These are phyloP conservation scores for Begonia peltatifolia DNA, from an alignment of 306 rosid genomes.

Conservation along the genomic window DNA sequence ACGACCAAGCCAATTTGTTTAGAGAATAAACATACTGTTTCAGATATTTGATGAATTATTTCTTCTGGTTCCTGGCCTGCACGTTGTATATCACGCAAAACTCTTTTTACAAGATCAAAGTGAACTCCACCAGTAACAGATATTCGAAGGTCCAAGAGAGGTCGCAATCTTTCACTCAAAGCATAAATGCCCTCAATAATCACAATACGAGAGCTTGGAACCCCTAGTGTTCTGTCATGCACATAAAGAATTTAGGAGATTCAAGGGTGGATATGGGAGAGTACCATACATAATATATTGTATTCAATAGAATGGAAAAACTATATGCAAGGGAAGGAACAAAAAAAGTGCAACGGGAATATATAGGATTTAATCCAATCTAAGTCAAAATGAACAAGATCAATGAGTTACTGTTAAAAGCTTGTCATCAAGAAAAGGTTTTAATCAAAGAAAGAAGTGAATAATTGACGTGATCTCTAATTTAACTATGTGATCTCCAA, in stretches of 20 bases:
- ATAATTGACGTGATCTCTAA: too few relatives aligned
- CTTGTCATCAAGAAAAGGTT: too few relatives aligned
- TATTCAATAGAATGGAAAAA: too few relatives aligned
- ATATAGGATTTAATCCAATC: too few relatives aligned
- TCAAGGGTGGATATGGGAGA: too few relatives aligned
- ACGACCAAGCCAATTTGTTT: slow-evolving; percentile 7
- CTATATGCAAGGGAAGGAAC: too few relatives aligned
- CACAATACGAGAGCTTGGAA: slow-evolving; percentile 79
- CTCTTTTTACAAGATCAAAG: slow-evolving; percentile 96
- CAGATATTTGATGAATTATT: slow-evolving; percentile 98
- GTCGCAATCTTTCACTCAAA: slow-evolving; percentile 82
- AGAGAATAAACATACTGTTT: slow-evolving; percentile 37
- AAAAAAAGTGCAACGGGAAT: too few relatives aligned
- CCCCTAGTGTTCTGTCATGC: slow-evolving; percentile 78
- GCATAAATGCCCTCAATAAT: slow-evolving; percentile 98
- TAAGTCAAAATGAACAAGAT: too few relatives aligned
- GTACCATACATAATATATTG: too few relatives aligned
- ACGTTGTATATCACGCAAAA: slow-evolving; percentile 88
- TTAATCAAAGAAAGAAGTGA: too few relatives aligned
- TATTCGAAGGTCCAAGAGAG: slow-evolving; percentile 80
- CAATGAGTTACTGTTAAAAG: too few relatives aligned
- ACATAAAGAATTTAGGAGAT: slow-evolving; percentile 6
- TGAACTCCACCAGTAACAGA: slow-evolving; percentile 99
- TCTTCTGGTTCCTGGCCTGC: slow-evolving; percentile 99
- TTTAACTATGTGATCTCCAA: too few relatives aligned